Evolutionary conservation across 176 grass and related monocot species (phyloP).

Genomic region (Hordeum marinum): DNA sequence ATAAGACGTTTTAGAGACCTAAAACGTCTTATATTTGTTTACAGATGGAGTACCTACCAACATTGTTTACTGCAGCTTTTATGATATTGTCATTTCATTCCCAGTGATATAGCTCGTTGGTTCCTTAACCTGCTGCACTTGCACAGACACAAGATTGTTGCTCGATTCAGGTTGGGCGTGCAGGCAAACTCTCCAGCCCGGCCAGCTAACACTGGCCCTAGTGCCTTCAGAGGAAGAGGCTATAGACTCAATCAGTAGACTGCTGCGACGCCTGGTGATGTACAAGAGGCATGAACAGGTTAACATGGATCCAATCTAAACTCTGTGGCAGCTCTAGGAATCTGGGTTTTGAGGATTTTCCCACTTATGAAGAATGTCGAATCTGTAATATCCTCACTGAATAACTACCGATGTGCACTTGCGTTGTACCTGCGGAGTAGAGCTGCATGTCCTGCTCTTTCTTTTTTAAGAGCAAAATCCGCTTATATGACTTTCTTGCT

Average conservation of each 20-base stretch:
- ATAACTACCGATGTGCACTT: background rate
- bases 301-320: background rate
- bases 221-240: slow-evolving; percentile 71
- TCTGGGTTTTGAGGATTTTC: background rate
- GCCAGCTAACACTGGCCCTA: slow-evolving; percentile 16
- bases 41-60: background rate
- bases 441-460: background rate
- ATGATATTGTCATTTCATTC: background rate
- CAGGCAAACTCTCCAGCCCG: slow-evolving; percentile 46
- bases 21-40: too few relatives aligned
- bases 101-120: background rate
- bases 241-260: slow-evolving; percentile 64
- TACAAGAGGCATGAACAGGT: background rate
- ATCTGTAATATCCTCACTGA: background rate
- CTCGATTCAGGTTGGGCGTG: slow-evolving; percentile 47
- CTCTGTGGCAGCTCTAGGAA: background rate
- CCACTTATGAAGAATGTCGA: background rate
- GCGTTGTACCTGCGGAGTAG: background rate
- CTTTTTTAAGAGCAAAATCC: background rate
- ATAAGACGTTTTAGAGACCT: too few relatives aligned
- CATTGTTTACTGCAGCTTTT: background rate
- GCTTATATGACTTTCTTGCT: background rate
- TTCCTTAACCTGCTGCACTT: slow-evolving; percentile 62
- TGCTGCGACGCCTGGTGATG: background rate
- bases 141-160: slow-evolving; percentile 82